These are phyloP conservation scores for Pyrenophora teres DNA, from an alignment of 2,329 filamentous ascomycete genomes.

Conservation along the genomic window DNA sequence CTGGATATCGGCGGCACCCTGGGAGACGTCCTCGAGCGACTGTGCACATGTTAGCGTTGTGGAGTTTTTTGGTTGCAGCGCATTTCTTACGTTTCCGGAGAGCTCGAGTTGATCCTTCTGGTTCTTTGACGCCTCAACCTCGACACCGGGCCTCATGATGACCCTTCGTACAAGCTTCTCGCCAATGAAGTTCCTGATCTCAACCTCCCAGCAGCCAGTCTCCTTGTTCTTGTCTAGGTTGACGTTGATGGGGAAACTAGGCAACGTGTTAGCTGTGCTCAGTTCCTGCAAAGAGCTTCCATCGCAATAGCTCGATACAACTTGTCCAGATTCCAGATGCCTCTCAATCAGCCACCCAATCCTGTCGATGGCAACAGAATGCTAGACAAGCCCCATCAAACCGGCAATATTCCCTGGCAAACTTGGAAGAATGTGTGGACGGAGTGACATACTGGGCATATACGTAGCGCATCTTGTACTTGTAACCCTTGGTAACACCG, in stretches of 20 bases:
- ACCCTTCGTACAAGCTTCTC: slow-evolving; percentile 99
- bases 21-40: slow-evolving; percentile 93
- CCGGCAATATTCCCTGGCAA: neutral
- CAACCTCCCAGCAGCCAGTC: slow-evolving; percentile 84
- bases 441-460: slow-evolving; percentile 72
- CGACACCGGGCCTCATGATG: slow-evolving; percentile 85
- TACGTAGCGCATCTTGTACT: slow-evolving; percentile 99
- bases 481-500: slow-evolving; percentile 98
- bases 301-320: neutral
- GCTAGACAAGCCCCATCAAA: slow-evolving; percentile 2
- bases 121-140: slow-evolving; percentile 85
- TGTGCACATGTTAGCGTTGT: slow-evolving; percentile 27
- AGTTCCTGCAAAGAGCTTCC: too few species aligned
- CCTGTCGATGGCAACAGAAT: neutral
- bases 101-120: slow-evolving; percentile 98
- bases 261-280: slow-evolving; percentile 17
- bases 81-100: slow-evolving; percentile 69
- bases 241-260: slow-evolving; percentile 98
- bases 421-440: neutral
- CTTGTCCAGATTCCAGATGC: neutral
- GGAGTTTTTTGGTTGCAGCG: neutral
- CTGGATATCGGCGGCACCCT: slow-evolving; percentile 98
- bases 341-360: neutral
- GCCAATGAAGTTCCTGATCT: slow-evolving; percentile 81
- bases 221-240: slow-evolving; percentile 97